Conservation (phyloP, 2,329 filamentous ascomycete species). For the Aspergillus flavus region DNA sequence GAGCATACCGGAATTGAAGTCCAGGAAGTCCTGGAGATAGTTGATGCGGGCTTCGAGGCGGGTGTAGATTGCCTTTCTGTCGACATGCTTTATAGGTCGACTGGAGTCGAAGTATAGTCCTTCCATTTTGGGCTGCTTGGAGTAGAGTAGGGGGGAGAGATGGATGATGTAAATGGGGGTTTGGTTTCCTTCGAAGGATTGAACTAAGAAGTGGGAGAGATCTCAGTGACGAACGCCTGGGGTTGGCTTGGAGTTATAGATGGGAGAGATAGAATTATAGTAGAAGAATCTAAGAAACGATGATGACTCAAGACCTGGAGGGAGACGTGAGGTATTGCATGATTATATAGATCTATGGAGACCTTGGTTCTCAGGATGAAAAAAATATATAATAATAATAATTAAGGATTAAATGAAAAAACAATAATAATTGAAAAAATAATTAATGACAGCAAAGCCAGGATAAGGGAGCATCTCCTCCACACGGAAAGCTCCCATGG, state of each 20-base stretch:
- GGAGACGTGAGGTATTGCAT: constrained; percentile 16
- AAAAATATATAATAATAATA: background rate
- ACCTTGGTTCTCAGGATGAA: background rate
- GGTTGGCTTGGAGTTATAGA: constrained; percentile 9
- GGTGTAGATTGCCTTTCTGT: constrained; percentile 71
- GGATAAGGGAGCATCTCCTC: background rate
- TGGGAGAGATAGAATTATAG: constrained; percentile 2
- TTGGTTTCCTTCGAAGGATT: background rate
- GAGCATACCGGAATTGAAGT: constrained; percentile 68
- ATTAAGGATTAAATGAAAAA: background rate
- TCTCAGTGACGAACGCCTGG: constrained; percentile 12
- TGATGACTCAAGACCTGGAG: constrained; percentile 9
- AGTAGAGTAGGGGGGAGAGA: background rate
- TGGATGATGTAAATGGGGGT: background rate
- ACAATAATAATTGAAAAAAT: background rate
- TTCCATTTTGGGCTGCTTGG: constrained; percentile 12
- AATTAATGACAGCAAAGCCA: background rate
- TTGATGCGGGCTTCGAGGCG: constrained; percentile 69
- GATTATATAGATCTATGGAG: constrained; percentile 21
- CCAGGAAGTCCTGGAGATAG: constrained; percentile 75
- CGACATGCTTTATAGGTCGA: constrained; percentile 59
- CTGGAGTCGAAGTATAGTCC: constrained; percentile 16
- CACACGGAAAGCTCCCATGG: background rate
- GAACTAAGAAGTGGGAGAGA: background rate
- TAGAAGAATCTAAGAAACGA: constrained; percentile 12